These are phyloP conservation scores for Diaporthe vaccinii DNA, from an alignment of 2,329 filamentous ascomycete species.

Conservation along the genomic window DNA sequence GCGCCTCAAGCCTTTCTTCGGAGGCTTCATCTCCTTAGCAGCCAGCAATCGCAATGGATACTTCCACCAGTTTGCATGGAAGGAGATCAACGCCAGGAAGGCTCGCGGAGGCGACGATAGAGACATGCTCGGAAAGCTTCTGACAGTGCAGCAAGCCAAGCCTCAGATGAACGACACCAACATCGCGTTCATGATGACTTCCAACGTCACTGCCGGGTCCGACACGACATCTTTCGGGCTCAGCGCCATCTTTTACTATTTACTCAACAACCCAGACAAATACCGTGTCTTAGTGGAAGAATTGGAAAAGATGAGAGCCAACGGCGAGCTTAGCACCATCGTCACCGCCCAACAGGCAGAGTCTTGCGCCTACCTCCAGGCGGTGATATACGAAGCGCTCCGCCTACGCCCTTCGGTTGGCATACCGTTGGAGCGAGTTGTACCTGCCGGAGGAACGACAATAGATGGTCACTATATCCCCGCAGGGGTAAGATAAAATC, in stretches of 20 bases:
- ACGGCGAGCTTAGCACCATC: not conserved
- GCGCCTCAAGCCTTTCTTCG: not conserved
- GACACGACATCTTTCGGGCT: not conserved
- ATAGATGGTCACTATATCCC: not conserved
- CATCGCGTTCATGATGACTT: not conserved
- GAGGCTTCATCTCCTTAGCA: not conserved
- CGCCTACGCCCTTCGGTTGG: not conserved
- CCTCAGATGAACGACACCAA: not conserved
- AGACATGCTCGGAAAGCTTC: not conserved
- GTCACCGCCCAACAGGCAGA: not conserved
- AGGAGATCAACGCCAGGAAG: not conserved
- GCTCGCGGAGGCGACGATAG: not conserved
- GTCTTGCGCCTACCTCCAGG: not conserved
- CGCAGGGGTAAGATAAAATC: not conserved
- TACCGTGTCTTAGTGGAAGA: not conserved
- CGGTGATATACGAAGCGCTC: not conserved
- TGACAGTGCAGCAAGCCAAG: not conserved
- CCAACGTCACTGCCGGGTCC: not conserved
- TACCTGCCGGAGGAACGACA: not conserved
- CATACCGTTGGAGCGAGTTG: not conserved
- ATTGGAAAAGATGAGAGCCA: not conserved
- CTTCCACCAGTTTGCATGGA: not conserved
- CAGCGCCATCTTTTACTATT: not conserved
- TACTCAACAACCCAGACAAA: not conserved
- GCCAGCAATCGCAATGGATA: not conserved